phyloP scores from a whole-genome alignment of 2,329 filamentous ascomycete species.

The Pestalotiopsis sp. region DNA sequence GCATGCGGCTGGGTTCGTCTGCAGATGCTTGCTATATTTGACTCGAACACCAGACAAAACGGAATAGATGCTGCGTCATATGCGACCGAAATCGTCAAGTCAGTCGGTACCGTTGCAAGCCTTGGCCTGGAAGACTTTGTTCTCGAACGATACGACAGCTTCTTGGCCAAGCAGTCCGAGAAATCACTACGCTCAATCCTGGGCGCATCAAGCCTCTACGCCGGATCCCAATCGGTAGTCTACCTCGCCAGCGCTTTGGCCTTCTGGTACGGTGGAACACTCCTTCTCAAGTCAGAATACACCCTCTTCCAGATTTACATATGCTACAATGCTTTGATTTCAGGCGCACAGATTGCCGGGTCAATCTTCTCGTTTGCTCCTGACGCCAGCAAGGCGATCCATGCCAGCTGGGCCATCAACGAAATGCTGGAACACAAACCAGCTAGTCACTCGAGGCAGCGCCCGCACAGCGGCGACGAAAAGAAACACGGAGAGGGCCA shows the following conservation, averaged over 20 bases:
- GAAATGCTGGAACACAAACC: slow-evolving; percentile 20
- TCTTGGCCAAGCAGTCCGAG: slow-evolving; percentile 7
- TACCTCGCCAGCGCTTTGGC: slow-evolving; percentile 84
- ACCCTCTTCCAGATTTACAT: slow-evolving; percentile 67
- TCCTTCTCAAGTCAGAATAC: slow-evolving; percentile 74
- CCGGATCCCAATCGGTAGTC: slow-evolving; percentile 78
- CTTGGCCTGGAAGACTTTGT: slow-evolving; percentile 57
- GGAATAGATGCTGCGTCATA: slow-evolving; percentile 82
- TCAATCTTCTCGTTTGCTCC: slow-evolving; percentile 66
- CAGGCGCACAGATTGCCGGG: slow-evolving; percentile 66
- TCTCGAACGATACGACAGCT: not conserved
- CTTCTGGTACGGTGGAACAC: slow-evolving; percentile 87
- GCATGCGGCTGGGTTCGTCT: slow-evolving; percentile 84
- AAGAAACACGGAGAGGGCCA: slow-evolving; percentile 29
- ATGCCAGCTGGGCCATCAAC: slow-evolving; percentile 40
- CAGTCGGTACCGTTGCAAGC: slow-evolving; percentile 90
- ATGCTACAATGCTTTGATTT: slow-evolving; percentile 63
- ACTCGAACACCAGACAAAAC: slow-evolving; percentile 74
- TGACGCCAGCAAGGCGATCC: slow-evolving; percentile 57
- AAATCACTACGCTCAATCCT: slow-evolving; percentile 60
- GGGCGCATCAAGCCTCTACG: slow-evolving; percentile 78
- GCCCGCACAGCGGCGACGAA: slow-evolving; percentile 38
- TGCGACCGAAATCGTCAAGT: slow-evolving; percentile 89
- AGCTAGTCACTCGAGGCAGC: not conserved
- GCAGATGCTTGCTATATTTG: slow-evolving; percentile 79